A percentile compares a stretch with the other conserved stretches of the same genome.
Conservation (phyloP, 176 grass and related monocot genomes). For the Avena atlantica region DNA sequence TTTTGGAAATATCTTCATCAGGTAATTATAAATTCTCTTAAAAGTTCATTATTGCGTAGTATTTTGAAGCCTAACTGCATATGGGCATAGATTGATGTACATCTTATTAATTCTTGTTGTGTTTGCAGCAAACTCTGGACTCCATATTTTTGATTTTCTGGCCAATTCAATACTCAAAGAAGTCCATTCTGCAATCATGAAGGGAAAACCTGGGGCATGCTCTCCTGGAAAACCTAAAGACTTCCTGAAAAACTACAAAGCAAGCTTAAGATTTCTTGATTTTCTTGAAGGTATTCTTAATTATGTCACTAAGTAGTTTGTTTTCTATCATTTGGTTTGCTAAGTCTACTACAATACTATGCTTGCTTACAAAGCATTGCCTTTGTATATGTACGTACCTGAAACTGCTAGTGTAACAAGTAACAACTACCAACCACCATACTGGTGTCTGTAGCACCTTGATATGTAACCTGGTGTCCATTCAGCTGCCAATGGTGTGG, state of each 20-base stretch:
- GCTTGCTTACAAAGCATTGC: slow-evolving; percentile 17
- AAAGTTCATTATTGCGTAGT: neutral
- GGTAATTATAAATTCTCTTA: slow-evolving; percentile 48
- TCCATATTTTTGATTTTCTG: slow-evolving; percentile 99
- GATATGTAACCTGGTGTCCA: neutral
- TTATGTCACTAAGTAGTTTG: slow-evolving; percentile 7
- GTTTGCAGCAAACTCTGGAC: slow-evolving; percentile 92
- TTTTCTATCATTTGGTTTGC: neutral
- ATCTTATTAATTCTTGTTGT: slow-evolving; percentile 36
- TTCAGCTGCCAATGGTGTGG: slow-evolving; percentile 7
- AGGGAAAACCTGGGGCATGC: slow-evolving; percentile 88
- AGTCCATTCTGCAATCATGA: slow-evolving; percentile 83
- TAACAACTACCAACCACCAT: neutral
- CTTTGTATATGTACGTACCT: neutral
- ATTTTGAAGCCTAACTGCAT: slow-evolving; percentile 4
- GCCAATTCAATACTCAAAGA: slow-evolving; percentile 98
- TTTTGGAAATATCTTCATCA: slow-evolving; percentile 92
- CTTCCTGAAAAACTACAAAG: slow-evolving; percentile 95
- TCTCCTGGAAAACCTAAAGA: slow-evolving; percentile 94
- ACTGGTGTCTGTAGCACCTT: neutral
- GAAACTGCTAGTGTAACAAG: neutral
- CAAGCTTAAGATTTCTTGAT: slow-evolving; percentile 83
- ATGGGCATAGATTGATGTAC: slow-evolving; percentile 14
- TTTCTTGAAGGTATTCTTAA: slow-evolving; percentile 86
- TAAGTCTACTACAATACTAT: slow-evolving; percentile 6